These are phyloP conservation scores for Cadophora sp. DNA, from an alignment of 2,329 filamentous ascomycete genomes.

Conservation along the genomic window DNA sequence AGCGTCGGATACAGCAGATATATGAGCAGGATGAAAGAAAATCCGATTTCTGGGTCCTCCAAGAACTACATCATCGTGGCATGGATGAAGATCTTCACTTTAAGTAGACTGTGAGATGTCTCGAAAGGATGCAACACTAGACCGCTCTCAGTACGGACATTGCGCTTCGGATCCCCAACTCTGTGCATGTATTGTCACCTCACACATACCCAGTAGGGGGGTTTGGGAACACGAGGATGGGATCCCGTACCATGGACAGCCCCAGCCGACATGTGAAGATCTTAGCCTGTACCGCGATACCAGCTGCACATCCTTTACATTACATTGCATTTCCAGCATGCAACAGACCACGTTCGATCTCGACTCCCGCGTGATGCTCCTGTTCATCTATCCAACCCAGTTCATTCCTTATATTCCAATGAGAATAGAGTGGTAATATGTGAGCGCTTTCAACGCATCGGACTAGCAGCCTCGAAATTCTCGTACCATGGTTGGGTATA, in stretches of 20 bases:
- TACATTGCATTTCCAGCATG: too few relatives aligned
- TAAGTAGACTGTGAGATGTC: background rate
- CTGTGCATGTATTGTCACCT: background rate
- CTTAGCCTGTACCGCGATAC: background rate
- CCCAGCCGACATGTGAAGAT: background rate
- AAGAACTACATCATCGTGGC: background rate
- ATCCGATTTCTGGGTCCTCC: background rate
- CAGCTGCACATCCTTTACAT: too few relatives aligned
- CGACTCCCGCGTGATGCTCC: too few relatives aligned
- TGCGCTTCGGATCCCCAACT: constrained; percentile 12
- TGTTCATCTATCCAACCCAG: background rate
- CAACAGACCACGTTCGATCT: too few relatives aligned
- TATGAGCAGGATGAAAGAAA: constrained; percentile 1
- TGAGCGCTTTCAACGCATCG: background rate
- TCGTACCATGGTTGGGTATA: constrained; percentile 2
- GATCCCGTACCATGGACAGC: constrained; percentile 3
- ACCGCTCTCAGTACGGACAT: constrained; percentile 7
- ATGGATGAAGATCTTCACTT: background rate
- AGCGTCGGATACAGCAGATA: background rate
- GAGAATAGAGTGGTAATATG: background rate
- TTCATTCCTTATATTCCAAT: too few relatives aligned
- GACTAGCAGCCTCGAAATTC: background rate
- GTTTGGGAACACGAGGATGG: background rate
- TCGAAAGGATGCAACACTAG: background rate
- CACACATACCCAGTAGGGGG: background rate